These are phyloP conservation scores for Sporothrix curviconia DNA, from an alignment of 2,329 filamentous ascomycete species.

Conservation along the genomic window DNA sequence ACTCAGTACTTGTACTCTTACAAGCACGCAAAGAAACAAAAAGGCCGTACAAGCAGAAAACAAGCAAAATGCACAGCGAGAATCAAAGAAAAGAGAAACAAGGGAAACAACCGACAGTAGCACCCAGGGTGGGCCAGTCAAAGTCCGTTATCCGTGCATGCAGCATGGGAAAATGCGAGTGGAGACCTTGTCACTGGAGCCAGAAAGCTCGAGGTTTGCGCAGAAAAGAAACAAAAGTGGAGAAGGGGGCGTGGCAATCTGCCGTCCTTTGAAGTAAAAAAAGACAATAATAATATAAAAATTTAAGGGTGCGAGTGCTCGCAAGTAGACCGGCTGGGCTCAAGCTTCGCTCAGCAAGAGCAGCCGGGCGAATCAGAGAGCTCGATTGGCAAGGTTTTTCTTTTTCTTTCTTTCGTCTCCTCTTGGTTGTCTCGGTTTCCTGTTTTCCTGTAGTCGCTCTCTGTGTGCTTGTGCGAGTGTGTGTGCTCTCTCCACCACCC, in stretches of 20 bases:
- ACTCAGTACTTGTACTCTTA: too few relatives aligned
- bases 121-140: conserved; percentile 9
- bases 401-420: not conserved
- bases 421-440: not conserved
- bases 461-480: not conserved
- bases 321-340: not conserved
- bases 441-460: not conserved
- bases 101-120: conserved; percentile 9
- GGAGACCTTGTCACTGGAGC: not conserved
- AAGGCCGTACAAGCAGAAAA: not conserved
- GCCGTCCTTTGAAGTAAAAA: too few relatives aligned
- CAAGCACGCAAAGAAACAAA: not conserved
- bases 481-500: too few relatives aligned
- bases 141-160: conserved; percentile 17
- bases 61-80: not conserved
- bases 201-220: too few relatives aligned
- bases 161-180: conserved; percentile 2
- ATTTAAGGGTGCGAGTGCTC: not conserved
- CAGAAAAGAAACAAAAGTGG: too few relatives aligned
- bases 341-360: not conserved
- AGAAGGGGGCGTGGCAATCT: too few relatives aligned
- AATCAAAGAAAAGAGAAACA: not conserved
- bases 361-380: conserved; percentile 15
- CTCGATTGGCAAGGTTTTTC: not conserved
- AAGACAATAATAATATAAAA: too few relatives aligned